Evolutionary conservation across 2,329 filamentous ascomycete species (phyloP).

Genomic region (Chrysoporthe austroafricana): DNA sequence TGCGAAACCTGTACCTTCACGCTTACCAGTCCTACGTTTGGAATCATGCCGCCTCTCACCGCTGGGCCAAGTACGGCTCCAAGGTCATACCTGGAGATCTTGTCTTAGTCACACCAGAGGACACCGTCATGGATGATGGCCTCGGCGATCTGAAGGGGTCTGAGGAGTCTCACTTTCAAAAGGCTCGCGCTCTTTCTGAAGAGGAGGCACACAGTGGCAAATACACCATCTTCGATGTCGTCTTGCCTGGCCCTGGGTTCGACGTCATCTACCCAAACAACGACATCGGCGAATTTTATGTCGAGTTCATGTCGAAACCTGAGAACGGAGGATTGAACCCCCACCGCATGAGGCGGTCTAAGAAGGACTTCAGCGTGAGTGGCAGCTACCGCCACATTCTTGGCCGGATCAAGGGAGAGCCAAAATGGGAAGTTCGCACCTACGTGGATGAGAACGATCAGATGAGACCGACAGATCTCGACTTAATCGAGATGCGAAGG

Average conservation of each 20-base stretch:
- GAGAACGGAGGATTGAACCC: conserved; percentile 81
- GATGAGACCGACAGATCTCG: conserved; percentile 85
- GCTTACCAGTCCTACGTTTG: conserved; percentile 95
- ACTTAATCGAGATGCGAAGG: conserved; percentile 59
- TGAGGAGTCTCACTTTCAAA: conserved; percentile 47
- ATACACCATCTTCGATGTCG: conserved; percentile 84
- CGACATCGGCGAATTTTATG: conserved; percentile 81
- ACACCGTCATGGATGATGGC: conserved; percentile 60
- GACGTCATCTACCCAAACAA: conserved; percentile 88
- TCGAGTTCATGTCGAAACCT: conserved; percentile 79
- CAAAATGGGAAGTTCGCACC: conserved; percentile 69
- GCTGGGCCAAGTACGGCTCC: conserved; percentile 76
- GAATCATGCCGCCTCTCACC: conserved; percentile 82
- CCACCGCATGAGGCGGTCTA: conserved; percentile 80
- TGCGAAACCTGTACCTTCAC: conserved; percentile 94
- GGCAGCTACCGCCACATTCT: conserved; percentile 88
- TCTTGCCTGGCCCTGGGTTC: conserved; percentile 90
- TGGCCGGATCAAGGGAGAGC: conserved; percentile 67
- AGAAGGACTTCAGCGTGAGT: conserved; percentile 85
- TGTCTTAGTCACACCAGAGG: conserved; percentile 64
- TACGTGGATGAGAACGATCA: conserved; percentile 78
- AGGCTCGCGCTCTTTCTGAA: conserved; percentile 73
- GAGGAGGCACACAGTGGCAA: conserved; percentile 78
- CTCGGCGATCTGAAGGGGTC: conserved; percentile 36
- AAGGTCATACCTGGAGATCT: conserved; percentile 84